Percentiles rank a stretch among this genome's conserved stretches.
Conservation (phyloP, 1,284 basidiomycete species). For the Apiotrichum sp. region DNA sequence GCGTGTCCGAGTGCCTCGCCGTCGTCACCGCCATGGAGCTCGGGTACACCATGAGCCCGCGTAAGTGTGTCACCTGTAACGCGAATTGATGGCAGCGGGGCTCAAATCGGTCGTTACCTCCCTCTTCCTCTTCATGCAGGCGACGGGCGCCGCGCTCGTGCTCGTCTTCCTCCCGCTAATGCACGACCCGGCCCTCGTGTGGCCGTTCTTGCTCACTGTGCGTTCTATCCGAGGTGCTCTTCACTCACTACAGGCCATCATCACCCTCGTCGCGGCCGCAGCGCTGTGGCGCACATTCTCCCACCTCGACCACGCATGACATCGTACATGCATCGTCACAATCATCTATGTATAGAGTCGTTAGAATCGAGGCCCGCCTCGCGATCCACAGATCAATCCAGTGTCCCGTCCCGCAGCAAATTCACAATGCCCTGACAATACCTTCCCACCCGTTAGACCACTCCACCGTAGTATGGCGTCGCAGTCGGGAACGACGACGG, state of each 20-base stretch:
- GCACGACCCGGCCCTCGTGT: constrained; percentile 26
- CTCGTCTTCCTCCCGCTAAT: constrained; percentile 25
- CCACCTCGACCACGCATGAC: constrained; percentile 16
- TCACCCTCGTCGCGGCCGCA: constrained; percentile 14
- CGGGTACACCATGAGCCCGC: constrained; percentile 27
- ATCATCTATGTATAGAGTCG: not conserved
- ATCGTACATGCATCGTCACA: not conserved
- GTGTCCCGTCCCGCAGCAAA: too few relatives aligned
- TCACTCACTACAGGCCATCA: constrained; percentile 10
- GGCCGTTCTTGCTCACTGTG: constrained; percentile 25
- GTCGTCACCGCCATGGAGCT: constrained; percentile 28
- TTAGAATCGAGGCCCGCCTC: not conserved
- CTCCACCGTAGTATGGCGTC: not conserved
- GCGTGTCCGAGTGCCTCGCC: constrained; percentile 23
- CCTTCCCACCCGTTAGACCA: not conserved
- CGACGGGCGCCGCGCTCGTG: constrained; percentile 16
- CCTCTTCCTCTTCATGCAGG: constrained; percentile 26
- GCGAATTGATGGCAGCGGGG: constrained; percentile 10
- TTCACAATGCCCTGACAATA: not conserved
- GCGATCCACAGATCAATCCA: not conserved
- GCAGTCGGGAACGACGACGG: constrained; percentile 7
- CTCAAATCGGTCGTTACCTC: constrained; percentile 26
- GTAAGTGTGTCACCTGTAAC: constrained; percentile 9
- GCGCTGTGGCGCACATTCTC: constrained; percentile 19
- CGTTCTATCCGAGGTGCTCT: not conserved